phyloP scores from a whole-genome alignment of 2,329 filamentous ascomycete genomes.

The Fusarium stilboides region DNA sequence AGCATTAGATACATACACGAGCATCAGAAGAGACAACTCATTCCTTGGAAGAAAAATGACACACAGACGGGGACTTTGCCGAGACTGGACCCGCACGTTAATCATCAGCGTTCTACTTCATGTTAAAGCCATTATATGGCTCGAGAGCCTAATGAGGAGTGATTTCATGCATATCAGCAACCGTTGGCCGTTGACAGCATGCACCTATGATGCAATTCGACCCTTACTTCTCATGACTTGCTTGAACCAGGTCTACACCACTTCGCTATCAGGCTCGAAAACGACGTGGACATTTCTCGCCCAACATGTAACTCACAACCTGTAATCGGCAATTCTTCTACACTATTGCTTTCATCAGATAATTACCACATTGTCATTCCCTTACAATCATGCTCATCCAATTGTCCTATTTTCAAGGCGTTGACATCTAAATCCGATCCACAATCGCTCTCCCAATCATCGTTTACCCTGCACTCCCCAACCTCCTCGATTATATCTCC shows the following conservation, averaged over 20 bases:
- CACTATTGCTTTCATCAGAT: background rate
- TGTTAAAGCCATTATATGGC: constrained; percentile 1
- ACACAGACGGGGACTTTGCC: constrained; percentile 14
- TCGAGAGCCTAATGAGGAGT: constrained; percentile 7
- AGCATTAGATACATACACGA: constrained; percentile 20
- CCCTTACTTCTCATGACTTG: constrained; percentile 5
- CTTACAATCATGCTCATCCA: constrained; percentile 7
- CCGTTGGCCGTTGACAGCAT: constrained; percentile 10
- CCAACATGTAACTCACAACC: background rate
- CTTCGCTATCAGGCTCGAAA: constrained; percentile 17
- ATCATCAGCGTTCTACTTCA: constrained; percentile 11
- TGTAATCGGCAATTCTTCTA: background rate
- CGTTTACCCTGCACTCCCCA: constrained; percentile 46
- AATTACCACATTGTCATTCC: background rate
- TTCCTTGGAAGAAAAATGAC: constrained; percentile 8
- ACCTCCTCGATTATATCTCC: constrained; percentile 44
- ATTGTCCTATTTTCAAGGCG: background rate
- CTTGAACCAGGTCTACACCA: background rate
- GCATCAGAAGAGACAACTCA: background rate
- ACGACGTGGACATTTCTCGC: background rate
- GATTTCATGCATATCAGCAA: constrained; percentile 19
- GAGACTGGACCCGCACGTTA: constrained; percentile 24
- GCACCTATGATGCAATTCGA: constrained; percentile 12
- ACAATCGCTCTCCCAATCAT: constrained; percentile 19
- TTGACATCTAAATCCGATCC: constrained; percentile 7